Conservation (phyloP, 148 eudicot genomes). For the Chenopodium formosanum region DNA sequence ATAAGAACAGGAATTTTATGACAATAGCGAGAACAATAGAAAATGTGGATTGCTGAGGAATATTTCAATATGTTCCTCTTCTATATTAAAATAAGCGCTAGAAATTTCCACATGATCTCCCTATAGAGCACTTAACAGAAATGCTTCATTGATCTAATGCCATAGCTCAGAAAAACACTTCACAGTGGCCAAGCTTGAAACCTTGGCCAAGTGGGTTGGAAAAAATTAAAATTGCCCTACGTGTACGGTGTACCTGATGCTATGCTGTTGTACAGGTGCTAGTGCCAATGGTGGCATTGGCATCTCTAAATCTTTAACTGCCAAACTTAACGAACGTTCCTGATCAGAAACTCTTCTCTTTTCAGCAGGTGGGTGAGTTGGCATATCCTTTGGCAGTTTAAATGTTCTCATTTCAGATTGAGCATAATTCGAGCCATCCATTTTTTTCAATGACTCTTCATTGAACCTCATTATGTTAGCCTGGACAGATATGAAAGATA, state of each 20-base stretch:
- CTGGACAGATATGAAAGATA: constrained; percentile 42
- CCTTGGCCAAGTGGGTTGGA: neutral
- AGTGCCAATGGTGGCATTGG: constrained; percentile 98
- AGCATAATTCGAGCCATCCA: constrained; percentile 37
- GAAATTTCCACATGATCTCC: neutral
- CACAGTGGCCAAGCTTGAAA: neutral
- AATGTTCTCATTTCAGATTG: constrained; percentile 40
- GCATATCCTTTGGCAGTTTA: constrained; percentile 35
- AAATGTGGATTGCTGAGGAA: neutral
- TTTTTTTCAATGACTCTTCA: constrained; percentile 71
- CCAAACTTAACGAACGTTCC: constrained; percentile 29
- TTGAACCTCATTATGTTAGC: constrained; percentile 83
- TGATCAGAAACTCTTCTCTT: constrained; percentile 28
- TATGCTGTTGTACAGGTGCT: constrained; percentile 56
- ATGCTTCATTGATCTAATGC: neutral
- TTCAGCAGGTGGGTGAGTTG: constrained; percentile 19
- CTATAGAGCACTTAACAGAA: neutral
- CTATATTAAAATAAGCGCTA: neutral
- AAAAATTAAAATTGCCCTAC: neutral
- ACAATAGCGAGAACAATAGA: neutral
- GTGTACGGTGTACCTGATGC: constrained; percentile 63
- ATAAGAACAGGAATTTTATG: constrained; percentile 26
- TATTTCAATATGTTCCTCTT: neutral
- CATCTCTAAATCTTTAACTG: constrained; percentile 61
- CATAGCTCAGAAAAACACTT: neutral